Percentiles rank a stretch among this genome's conserved stretches.
Evolutionary conservation across 805 yeast genomes (phyloP).

Genomic region (Scheffersomyces lignosus): DNA sequence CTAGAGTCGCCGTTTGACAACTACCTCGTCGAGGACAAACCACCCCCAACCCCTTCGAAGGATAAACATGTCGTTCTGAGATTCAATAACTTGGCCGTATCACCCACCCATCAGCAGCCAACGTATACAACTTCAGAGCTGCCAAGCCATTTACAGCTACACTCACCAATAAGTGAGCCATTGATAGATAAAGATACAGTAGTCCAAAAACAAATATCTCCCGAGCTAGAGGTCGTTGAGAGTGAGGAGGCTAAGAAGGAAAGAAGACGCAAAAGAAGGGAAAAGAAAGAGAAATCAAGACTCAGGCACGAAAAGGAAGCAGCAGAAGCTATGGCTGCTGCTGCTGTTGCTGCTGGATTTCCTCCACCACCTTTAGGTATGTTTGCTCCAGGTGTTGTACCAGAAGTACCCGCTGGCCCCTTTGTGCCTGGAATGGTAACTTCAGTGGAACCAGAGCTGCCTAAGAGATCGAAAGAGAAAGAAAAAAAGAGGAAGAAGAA

Average conservation of each 20-base stretch:
- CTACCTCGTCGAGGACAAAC: conserved; percentile 9
- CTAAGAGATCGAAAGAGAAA: conserved; percentile 9
- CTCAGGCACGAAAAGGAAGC: conserved; percentile 6
- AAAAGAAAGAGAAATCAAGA: conserved; percentile 15
- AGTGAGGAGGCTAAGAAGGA: conserved; percentile 12
- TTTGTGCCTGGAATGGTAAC: background rate
- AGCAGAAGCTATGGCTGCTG: conserved; percentile 9
- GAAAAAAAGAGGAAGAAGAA: conserved; percentile 13
- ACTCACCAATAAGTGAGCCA: background rate
- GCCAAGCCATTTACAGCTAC: background rate
- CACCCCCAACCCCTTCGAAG: background rate
- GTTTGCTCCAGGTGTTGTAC: conserved; percentile 13
- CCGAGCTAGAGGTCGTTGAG: conserved; percentile 3
- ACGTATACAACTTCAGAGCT: background rate
- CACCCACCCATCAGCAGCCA: too few species aligned
- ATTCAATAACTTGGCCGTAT: too few species aligned
- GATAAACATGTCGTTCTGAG: too few species aligned
- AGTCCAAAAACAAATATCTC: background rate
- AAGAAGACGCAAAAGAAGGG: conserved; percentile 13
- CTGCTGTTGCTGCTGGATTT: conserved; percentile 9
- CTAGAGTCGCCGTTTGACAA: conserved; percentile 28
- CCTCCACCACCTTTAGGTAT: conserved; percentile 9
- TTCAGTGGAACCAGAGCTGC: conserved; percentile 1
- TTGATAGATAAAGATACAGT: background rate
- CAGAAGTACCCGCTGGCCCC: conserved; percentile 8